A percentile compares a stretch with the other conserved stretches of the same genome.
Conservation (phyloP, 441 rosid genomes). For the Brassica hybrid region DNA sequence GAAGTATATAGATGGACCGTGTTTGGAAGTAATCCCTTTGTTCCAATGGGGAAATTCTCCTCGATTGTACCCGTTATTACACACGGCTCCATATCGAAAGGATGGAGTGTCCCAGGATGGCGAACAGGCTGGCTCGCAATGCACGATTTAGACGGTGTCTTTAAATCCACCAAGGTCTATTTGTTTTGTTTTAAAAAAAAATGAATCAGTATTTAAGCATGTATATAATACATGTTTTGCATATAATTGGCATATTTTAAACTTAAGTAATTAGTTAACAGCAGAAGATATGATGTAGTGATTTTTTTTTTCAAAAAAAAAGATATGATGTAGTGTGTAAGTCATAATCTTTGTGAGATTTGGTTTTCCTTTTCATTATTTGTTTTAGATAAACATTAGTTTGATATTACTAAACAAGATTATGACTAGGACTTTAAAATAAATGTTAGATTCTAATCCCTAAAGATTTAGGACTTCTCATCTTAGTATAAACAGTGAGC, state of each 20-base stretch:
- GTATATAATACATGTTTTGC: not conserved
- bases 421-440: too few relatives aligned
- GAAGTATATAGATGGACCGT: constrained; percentile 55
- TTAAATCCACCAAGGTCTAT: constrained; percentile 44
- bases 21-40: constrained; percentile 41
- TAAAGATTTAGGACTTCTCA: too few relatives aligned
- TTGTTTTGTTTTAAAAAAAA: not conserved
- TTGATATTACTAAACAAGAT: too few relatives aligned
- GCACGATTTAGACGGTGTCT: constrained; percentile 47
- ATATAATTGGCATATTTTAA: too few relatives aligned
- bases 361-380: too few relatives aligned
- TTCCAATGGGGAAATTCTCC: constrained; percentile 55
- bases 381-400: too few relatives aligned
- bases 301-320: too few relatives aligned
- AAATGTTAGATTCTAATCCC: too few relatives aligned
- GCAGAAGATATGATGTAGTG: too few relatives aligned
- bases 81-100: constrained; percentile 60
- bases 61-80: constrained; percentile 59
- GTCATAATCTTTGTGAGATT: too few relatives aligned
- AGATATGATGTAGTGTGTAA: too few relatives aligned
- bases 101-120: constrained; percentile 72
- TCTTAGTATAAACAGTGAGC: too few relatives aligned
- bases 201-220: constrained; percentile 37
- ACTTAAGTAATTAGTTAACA: not conserved
- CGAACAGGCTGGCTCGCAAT: constrained; percentile 62